Conservation (phyloP, 192 early-diverging fungal genomes). For the Mortierella claussenii region DNA sequence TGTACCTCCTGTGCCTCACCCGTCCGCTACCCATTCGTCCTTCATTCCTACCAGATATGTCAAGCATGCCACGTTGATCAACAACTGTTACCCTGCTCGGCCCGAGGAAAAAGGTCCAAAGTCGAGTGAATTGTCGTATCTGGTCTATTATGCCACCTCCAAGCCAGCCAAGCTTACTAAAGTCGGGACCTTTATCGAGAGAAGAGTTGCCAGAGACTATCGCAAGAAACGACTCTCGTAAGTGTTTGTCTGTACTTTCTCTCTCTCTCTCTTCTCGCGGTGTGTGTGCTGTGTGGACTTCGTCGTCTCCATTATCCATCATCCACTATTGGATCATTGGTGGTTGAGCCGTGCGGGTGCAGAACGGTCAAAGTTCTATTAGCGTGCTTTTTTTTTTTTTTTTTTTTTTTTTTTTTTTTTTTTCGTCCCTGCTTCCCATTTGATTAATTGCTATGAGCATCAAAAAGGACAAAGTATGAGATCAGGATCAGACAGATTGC, state of each 20-base stretch:
- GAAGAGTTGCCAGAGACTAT: conserved; percentile 72
- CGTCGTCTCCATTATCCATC: not conserved
- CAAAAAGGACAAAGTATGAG: too few relatives aligned
- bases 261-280: not conserved
- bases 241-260: conserved; percentile 23
- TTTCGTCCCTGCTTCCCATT: too few relatives aligned
- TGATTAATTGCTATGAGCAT: not conserved
- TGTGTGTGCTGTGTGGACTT: too few relatives aligned
- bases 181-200: conserved; percentile 84
- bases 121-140: conserved; percentile 82
- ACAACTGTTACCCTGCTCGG: conserved; percentile 74
- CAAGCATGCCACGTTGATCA: conserved; percentile 82
- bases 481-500: too few relatives aligned
- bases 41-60: conserved; percentile 64
- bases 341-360: too few relatives aligned
- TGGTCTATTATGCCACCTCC: conserved; percentile 87
- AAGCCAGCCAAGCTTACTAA: conserved; percentile 92
- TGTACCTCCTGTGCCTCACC: conserved; percentile 12
- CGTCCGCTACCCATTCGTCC: conserved; percentile 39
- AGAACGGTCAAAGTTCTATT: not conserved
- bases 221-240: conserved; percentile 69
- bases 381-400: not conserved
- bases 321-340: too few relatives aligned
- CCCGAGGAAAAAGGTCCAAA: conserved; percentile 78
- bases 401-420: conserved; percentile 5